Conservation (phyloP, 2,329 filamentous ascomycete species). For the Ophiostoma angusticollis region DNA sequence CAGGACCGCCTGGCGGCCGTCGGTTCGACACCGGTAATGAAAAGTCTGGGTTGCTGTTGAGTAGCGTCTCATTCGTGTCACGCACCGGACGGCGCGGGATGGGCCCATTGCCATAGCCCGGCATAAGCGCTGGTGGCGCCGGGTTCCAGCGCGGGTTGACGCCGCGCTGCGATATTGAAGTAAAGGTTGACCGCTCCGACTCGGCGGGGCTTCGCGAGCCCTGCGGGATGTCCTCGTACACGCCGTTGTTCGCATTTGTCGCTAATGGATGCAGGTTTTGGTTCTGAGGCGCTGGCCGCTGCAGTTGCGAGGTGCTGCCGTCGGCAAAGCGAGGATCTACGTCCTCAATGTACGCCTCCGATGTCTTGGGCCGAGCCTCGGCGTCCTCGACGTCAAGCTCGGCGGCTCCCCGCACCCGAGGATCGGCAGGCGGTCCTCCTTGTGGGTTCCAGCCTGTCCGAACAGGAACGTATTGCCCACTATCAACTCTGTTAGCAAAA, state of each 20-base stretch:
- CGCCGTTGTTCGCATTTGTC: constrained; percentile 12
- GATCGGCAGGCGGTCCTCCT: constrained; percentile 15
- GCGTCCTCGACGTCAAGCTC: constrained; percentile 19
- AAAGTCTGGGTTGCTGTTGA: constrained; percentile 79
- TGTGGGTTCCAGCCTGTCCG: constrained; percentile 40
- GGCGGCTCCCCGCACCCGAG: constrained; percentile 11
- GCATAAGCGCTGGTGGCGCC: constrained; percentile 31
- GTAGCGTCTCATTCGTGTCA: constrained; percentile 56
- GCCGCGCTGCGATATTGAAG: constrained; percentile 76
- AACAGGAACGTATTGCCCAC: constrained; percentile 40
- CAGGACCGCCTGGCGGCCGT: constrained; percentile 8
- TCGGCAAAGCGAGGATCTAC: constrained; percentile 76
- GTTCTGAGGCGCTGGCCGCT: constrained; percentile 15
- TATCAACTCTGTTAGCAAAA: constrained; percentile 36
- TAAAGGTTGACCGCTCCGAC: constrained; percentile 76
- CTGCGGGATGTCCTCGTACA: constrained; percentile 23
- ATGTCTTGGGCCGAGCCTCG: constrained; percentile 12
- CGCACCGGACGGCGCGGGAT: constrained; percentile 30
- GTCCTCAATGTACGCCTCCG: constrained; percentile 68
- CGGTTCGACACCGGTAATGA: constrained; percentile 41
- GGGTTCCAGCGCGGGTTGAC: constrained; percentile 80
- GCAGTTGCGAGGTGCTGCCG: constrained; percentile 18
- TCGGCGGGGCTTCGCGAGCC: constrained; percentile 57
- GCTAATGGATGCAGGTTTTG: constrained; percentile 3
- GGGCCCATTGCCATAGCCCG: constrained; percentile 23